Percentiles rank a stretch among this genome's conserved stretches.
phyloP scores from a whole-genome alignment of 2,329 filamentous ascomycete genomes.

The Chrysoporthe deuterocubensis region DNA sequence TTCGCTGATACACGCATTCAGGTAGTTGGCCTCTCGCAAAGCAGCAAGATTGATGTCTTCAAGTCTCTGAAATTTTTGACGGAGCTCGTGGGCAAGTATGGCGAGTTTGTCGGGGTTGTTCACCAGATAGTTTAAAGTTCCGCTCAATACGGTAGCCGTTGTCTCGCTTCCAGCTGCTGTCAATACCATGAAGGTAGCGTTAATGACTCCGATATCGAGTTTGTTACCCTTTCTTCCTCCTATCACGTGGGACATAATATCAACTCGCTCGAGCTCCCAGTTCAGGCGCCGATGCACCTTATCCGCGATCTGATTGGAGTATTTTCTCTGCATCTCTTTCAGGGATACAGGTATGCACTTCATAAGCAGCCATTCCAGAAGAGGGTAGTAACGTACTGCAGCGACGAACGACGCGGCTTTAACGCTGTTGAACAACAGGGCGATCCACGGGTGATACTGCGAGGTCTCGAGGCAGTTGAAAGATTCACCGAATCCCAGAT shows the following conservation, averaged over 20 bases:
- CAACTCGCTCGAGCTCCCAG: constrained; percentile 34
- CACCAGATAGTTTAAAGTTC: constrained; percentile 34
- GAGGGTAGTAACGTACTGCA: constrained; percentile 33
- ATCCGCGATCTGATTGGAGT: constrained; percentile 35
- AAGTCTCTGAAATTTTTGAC: constrained; percentile 37
- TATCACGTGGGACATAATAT: constrained; percentile 38
- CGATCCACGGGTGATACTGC: constrained; percentile 36
- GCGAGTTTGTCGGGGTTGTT: constrained; percentile 37
- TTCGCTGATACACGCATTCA: constrained; percentile 12
- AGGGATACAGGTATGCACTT: constrained; percentile 19
- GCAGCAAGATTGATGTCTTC: constrained; percentile 39
- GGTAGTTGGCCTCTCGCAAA: constrained; percentile 4
- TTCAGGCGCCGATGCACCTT: constrained; percentile 37
- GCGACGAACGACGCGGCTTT: constrained; percentile 32
- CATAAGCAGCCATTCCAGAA: constrained; percentile 18
- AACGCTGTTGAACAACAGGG: constrained; percentile 34
- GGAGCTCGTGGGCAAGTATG: constrained; percentile 43
- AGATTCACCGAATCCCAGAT: constrained; percentile 49
- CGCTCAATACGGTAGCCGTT: constrained; percentile 38
- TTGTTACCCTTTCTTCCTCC: constrained; percentile 21
- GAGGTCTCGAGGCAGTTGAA: constrained; percentile 41
- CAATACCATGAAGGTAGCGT: constrained; percentile 38
- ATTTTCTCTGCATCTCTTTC: constrained; percentile 31
- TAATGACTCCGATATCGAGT: constrained; percentile 36
- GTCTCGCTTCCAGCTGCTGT: constrained; percentile 40